These are phyloP conservation scores for Phytophthora sansomeana DNA, from an alignment of 352 stramenopile species.

Conservation along the genomic window DNA sequence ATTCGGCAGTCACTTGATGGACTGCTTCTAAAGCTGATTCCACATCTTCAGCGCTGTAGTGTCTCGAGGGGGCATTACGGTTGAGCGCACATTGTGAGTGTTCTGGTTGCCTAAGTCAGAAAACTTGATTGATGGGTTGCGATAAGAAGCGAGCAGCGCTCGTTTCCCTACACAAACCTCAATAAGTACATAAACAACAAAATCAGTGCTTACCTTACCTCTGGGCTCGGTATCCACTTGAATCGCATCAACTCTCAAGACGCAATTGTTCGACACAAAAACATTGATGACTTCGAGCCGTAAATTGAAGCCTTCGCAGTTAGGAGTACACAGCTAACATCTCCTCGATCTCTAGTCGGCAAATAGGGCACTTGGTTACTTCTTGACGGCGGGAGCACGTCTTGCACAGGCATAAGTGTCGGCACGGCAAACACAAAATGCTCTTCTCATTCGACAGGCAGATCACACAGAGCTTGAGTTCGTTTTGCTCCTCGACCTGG, in stretches of 20 bases:
- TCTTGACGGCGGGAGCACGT: conserved; percentile 74
- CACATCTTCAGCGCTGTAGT: conserved; percentile 5
- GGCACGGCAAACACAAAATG: conserved; percentile 85
- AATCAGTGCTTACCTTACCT: background rate
- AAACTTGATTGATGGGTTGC: conserved; percentile 8
- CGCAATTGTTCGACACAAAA: background rate
- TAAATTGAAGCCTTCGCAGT: conserved; percentile 22
- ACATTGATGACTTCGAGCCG: background rate
- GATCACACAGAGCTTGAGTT: conserved; percentile 89
- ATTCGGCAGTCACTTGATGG: background rate
- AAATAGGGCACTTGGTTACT: conserved; percentile 86
- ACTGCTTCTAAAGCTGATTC: conserved; percentile 12
- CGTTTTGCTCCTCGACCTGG: conserved; percentile 79
- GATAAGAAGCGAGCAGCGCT: background rate
- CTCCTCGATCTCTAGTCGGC: conserved; percentile 81
- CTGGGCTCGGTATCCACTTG: too few species aligned
- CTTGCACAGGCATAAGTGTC: conserved; percentile 84
- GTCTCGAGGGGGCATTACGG: background rate
- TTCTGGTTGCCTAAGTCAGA: background rate
- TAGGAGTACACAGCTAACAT: conserved; percentile 87
- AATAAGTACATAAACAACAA: background rate
- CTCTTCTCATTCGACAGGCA: conserved; percentile 85
- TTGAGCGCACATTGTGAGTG: conserved; percentile 4
- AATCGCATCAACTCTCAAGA: background rate
- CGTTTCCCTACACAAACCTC: too few species aligned